These are phyloP conservation scores for Phylloporus sp. DNA, from an alignment of 1,284 basidiomycete species.

Conservation along the genomic window DNA sequence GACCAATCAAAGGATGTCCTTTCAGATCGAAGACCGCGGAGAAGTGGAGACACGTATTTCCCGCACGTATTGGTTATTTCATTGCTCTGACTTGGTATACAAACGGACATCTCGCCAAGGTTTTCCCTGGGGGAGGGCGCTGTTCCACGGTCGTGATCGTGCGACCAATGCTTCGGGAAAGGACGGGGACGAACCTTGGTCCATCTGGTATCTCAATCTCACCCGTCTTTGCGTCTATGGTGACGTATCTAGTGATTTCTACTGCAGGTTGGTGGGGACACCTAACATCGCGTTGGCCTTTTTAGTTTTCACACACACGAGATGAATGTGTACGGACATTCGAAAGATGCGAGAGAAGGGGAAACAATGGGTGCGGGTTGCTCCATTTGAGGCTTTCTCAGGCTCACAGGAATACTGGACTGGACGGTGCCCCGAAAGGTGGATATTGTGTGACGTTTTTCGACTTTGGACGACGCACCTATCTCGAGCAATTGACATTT, in stretches of 20 bases:
- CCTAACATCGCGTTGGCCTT: slow-evolving; percentile 41
- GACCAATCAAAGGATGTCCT: slow-evolving; percentile 20
- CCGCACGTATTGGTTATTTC: slow-evolving; percentile 10
- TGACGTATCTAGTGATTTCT: slow-evolving; percentile 66
- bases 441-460: slow-evolving; percentile 8
- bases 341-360: slow-evolving; percentile 74
- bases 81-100: slow-evolving; percentile 23
- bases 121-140: slow-evolving; percentile 52
- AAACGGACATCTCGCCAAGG: slow-evolving; percentile 53
- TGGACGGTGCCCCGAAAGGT: slow-evolving; percentile 13
- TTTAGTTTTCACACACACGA: slow-evolving; percentile 10
- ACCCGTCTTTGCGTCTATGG: slow-evolving; percentile 64
- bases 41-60: slow-evolving; percentile 17
- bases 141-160: slow-evolving; percentile 30
- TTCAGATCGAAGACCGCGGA: slow-evolving; percentile 25
- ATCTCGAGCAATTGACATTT: slow-evolving; percentile 70
- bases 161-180: slow-evolving; percentile 4
- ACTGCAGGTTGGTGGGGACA: slow-evolving; percentile 66
- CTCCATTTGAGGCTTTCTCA: slow-evolving; percentile 37
- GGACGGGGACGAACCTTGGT: slow-evolving; percentile 43
- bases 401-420: slow-evolving; percentile 65
- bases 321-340: slow-evolving; percentile 52
- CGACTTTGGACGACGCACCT: slow-evolving; percentile 20
- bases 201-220: slow-evolving; percentile 58
- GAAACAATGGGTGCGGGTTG: slow-evolving; percentile 56